phyloP scores from a whole-genome alignment of 192 early-diverging fungal genomes.

The Allomyces macrogynus region DNA sequence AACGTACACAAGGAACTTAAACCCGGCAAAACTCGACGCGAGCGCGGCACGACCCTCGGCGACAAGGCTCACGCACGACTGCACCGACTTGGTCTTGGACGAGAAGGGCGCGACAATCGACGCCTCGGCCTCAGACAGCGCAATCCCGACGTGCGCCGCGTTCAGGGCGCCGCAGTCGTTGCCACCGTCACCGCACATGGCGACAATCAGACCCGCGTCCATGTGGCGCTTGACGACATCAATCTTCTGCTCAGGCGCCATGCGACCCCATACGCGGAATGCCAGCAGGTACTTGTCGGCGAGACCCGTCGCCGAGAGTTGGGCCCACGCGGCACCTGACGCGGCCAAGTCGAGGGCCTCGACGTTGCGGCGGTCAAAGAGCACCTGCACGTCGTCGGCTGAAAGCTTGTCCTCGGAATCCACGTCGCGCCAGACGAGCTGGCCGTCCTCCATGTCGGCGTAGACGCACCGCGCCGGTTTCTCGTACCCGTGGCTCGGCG shows the following conservation, averaged over 20 bases:
- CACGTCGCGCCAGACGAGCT: constrained; percentile 36
- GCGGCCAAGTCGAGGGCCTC: constrained; percentile 45
- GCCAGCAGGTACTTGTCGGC: constrained; percentile 37
- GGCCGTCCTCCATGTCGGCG: constrained; percentile 15
- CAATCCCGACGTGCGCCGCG: constrained; percentile 59
- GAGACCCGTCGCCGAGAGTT: constrained; percentile 13
- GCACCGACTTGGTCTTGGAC: constrained; percentile 33
- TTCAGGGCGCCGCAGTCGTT: constrained; percentile 70
- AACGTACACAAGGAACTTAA: constrained; percentile 44
- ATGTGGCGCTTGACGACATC: constrained; percentile 51
- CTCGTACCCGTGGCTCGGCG: constrained; percentile 18
- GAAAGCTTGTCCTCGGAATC: constrained; percentile 23
- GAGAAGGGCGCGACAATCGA: constrained; percentile 75
- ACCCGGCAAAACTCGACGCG: constrained; percentile 52
- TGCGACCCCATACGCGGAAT: constrained; percentile 57
- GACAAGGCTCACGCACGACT: constrained; percentile 49
- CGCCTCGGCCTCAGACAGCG: constrained; percentile 57
- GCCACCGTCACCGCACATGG: constrained; percentile 76
- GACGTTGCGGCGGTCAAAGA: constrained; percentile 8
- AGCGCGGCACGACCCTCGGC: constrained; percentile 51
- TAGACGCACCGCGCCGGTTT: constrained; percentile 32
- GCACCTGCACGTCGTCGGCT: constrained; percentile 13
- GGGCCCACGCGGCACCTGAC: constrained; percentile 45
- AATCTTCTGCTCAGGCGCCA: constrained; percentile 61
- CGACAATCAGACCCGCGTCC: constrained; percentile 46